Percentiles rank a stretch among this genome's conserved stretches.
Conservation (phyloP, 2,329 filamentous ascomycete species). For the Talaromyces piceae region DNA sequence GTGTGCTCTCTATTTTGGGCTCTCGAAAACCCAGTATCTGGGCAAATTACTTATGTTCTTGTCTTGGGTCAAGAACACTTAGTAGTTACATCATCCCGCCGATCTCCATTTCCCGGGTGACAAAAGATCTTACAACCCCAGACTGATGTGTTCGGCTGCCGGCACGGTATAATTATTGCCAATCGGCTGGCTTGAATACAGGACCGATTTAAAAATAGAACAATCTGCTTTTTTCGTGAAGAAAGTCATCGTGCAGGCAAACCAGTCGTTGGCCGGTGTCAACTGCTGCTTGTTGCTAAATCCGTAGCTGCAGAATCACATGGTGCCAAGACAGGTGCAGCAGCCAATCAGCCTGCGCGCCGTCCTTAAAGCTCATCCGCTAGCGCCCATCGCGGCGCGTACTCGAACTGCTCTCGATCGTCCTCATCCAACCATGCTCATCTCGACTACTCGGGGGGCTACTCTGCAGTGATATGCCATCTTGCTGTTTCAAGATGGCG, state of each 20-base stretch:
- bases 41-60: not conserved
- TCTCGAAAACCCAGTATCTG: not conserved
- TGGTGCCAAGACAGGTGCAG: not conserved
- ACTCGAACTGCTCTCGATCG: not conserved
- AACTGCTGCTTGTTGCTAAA: not conserved
- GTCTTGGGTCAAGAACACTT: not conserved
- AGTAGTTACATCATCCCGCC: not conserved
- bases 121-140: not conserved
- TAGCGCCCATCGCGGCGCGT: constrained; percentile 10
- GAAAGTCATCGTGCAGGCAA: not conserved
- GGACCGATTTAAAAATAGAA: not conserved
- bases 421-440: constrained; percentile 8
- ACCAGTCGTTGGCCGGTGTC: not conserved
- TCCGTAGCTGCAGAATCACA: not conserved
- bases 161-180: too few relatives aligned
- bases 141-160: not conserved
- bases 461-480: not conserved
- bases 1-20: too few relatives aligned
- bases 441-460: not conserved
- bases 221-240: not conserved
- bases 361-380: not conserved
- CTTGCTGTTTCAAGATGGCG: constrained; percentile 10
- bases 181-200: too few relatives aligned
- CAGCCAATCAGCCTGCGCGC: not conserved
- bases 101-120: not conserved